Base-by-base conservation (phyloP, 2,329 filamentous ascomycete species). In the Periconia digitata region DNA sequence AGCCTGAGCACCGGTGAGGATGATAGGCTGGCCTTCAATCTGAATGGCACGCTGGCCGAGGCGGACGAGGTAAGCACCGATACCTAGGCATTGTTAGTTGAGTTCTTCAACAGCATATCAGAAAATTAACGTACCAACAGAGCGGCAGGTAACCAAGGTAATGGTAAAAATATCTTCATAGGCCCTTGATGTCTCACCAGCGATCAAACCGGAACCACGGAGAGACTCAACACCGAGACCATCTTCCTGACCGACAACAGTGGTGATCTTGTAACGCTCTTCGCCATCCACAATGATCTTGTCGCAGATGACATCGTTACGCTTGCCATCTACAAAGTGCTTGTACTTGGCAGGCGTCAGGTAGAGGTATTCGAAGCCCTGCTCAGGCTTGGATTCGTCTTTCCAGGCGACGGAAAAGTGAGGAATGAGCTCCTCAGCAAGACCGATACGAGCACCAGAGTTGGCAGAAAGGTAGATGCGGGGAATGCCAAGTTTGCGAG, bases 161-260 rank as follows among this genome's bases (percentile, higher is more conserved):
- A 96, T 87, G 49, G 94, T 99, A 79, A 99, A 99, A 72, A 99
- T 96, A 72, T 99, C 94, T 67, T 96, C 92, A 76, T 99, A 99
- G 36, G 94, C 94, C 70, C 89, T 86, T 70, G 92, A 96, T 29
- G 94, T 99, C 65, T 92, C 92, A 80, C 94, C 94, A 52, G 94
- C 94, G 76, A 99, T 99, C 61, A 99, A 84, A 85, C 94, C 94
- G 60, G 94, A 99, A 54, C 94, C 94, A 72, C 91, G 88, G 74
- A 99, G 78, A 77, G 92, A 99, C 77, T 99, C 94, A 52, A 99
- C 94, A 83, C 94, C 94, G 45, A 99, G 85, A 56, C 94, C 94
- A 61, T 99, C 92, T 73, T 97, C 92, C 55, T 87, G 85, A 76
- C 94, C 94, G 57, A 99, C 79, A 62, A 99, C 85, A 54, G 94